Evolutionary conservation across 2,329 filamentous ascomycete species (phyloP), one percentile per base, ranked within the genome.

Genomic region (Ilyonectria robusta): DNA sequence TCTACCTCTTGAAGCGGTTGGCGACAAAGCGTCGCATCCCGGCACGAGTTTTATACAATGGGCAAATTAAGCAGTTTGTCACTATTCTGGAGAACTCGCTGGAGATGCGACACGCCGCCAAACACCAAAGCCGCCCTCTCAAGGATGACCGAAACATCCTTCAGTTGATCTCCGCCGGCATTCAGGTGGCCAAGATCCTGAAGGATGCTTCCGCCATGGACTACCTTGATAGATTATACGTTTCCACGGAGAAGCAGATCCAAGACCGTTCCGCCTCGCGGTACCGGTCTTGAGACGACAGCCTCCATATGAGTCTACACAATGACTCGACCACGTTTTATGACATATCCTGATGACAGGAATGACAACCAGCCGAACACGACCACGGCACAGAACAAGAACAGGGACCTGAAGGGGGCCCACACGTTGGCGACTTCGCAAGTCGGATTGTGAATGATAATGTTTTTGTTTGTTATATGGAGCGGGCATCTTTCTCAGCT

Each of bases 61-160:
- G 93, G 66, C 94, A 97, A 82, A 97, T 97, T 82, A 96, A 95
- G 83, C 93, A 96, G 81, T 91, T 97, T 80, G 92, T 96, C 71
- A 96, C 94, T 47, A 93, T 96, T 33, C 83, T 97, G 75, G 94
- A 97, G 78, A 97, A 96, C 81, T 95, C 93, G 54, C 84, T 97
- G 76, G 93, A 95, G 83, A 95, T 95, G 93, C 88, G 93, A 70
- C 93, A 95, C 80, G 92, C 93, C 66, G 92, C 93, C 55, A 94
- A 94, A 68, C 92, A 95, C 81, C 93, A 95, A 81, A 93, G 91
- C 71, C 89, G 94, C 67, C 93, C 93, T 21, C 86, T 95, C 71
- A 96, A 95, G 84, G 94, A 97, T 83, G 94, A 97, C 82, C 88
- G 94, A 74, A 95, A 96, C 80, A 93, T 97, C 70, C 86, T 97